Conservation (phyloP, 208 protist genomes). For the Trypanosoma melophagium region DNA sequence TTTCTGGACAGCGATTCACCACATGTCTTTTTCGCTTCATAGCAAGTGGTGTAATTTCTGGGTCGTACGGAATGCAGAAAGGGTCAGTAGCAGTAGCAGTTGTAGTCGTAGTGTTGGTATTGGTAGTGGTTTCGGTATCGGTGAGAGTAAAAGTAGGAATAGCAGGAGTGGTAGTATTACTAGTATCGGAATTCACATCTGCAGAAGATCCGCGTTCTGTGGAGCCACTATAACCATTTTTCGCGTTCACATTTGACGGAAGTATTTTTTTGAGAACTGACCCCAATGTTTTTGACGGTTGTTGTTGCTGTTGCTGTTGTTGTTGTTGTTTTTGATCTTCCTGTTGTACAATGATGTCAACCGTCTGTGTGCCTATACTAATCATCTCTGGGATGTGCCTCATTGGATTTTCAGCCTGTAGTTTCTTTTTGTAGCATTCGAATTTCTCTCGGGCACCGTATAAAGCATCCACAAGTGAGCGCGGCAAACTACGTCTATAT, state of each 20-base stretch:
- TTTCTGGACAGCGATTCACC: slow-evolving; percentile 34
- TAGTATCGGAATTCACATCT: neutral
- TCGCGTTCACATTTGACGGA: neutral
- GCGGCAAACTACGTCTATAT: slow-evolving; percentile 28
- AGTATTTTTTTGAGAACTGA: neutral
- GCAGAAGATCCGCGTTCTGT: neutral
- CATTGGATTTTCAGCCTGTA: neutral
- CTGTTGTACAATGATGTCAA: neutral
- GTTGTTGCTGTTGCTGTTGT: neutral
- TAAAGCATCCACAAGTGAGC: slow-evolving; percentile 28
- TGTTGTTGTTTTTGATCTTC: neutral
- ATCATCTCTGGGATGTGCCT: neutral
- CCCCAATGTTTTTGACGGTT: neutral
- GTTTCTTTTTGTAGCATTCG: neutral
- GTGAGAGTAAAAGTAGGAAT: neutral
- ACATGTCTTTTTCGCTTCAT: slow-evolving; percentile 43
- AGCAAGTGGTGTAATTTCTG: slow-evolving; percentile 29
- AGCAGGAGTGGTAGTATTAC: neutral
- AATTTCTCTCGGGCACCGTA: slow-evolving; percentile 20
- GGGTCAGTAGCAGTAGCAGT: slow-evolving; percentile 9
- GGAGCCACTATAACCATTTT: neutral
- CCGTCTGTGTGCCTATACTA: slow-evolving; percentile 11
- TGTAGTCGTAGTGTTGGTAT: neutral
- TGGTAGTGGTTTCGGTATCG: neutral
- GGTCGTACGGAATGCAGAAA: slow-evolving; percentile 43